Percentiles rank a stretch among this genome's conserved stretches.
phyloP scores from a whole-genome alignment of 305 asterid genomes.

The Caryopteris hybrid region DNA sequence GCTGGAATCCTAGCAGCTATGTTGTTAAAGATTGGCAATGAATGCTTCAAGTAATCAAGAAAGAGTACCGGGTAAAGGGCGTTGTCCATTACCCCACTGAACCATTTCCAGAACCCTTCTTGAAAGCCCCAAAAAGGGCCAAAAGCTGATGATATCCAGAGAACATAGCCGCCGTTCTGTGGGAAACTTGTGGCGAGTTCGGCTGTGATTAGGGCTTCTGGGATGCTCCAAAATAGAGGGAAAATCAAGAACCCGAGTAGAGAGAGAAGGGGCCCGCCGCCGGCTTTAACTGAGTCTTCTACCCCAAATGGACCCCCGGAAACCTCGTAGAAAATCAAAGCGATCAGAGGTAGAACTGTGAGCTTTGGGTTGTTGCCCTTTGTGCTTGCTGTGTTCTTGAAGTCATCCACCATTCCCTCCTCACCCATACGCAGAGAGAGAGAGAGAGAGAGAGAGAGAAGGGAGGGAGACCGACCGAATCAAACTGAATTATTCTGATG shows the following conservation, averaged over 20 bases:
- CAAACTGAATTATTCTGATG: too few relatives aligned
- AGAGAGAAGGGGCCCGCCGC: slow-evolving; percentile 70
- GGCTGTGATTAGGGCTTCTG: slow-evolving; percentile 82
- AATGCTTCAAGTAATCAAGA: slow-evolving; percentile 72
- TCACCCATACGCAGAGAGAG: slow-evolving; percentile 29
- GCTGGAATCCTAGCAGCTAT: slow-evolving; percentile 58
- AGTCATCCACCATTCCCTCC: slow-evolving; percentile 29
- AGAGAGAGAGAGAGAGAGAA: too few relatives aligned
- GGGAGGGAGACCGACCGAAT: too few relatives aligned
- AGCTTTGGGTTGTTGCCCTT: slow-evolving; percentile 46
- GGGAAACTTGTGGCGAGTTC: slow-evolving; percentile 82
- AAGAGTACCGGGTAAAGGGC: slow-evolving; percentile 78
- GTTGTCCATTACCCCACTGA: slow-evolving; percentile 81
- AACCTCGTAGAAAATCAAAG: slow-evolving; percentile 82
- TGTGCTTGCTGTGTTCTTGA: slow-evolving; percentile 5
- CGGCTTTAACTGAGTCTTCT: slow-evolving; percentile 73
- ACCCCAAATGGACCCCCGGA: slow-evolving; percentile 92
- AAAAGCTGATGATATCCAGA: slow-evolving; percentile 83
- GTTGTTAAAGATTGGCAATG: slow-evolving; percentile 44
- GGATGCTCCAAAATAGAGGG: slow-evolving; percentile 80
- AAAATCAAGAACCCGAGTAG: slow-evolving; percentile 71
- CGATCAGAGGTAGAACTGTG: slow-evolving; percentile 59
- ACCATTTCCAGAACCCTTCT: slow-evolving; percentile 86
- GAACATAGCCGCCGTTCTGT: slow-evolving; percentile 75
- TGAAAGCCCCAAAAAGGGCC: slow-evolving; percentile 85